Evolutionary conservation across 495 filamentous ascomycete genomes (phyloP), one percentile per base, ranked within the genome.

Genomic region (Haplographium delicatum): DNA sequence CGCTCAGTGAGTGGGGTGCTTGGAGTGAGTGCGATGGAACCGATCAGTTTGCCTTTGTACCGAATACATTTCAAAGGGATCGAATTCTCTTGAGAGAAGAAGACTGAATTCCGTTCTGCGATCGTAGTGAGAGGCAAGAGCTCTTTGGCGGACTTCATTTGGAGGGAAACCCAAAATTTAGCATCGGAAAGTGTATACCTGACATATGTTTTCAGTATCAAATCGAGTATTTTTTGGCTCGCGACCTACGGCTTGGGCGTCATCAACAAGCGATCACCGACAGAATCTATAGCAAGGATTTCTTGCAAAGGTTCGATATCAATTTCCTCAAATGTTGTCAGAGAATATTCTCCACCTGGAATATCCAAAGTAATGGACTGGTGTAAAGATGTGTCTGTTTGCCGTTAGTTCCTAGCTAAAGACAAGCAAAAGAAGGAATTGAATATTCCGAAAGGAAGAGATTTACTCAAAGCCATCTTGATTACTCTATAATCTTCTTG

Each of bases 201-300:
- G 20, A 20, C 26, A 5, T 28, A 18, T 11, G 34, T 26, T 16
- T 39, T 22, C 23, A 15, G n/a, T 4, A 5, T 2, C 20, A 39
- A 30, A 23, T 3, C n/a, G 20, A 35, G 15, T n/a, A 23, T 24
- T 7, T 34, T 5, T n/a, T 5, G 37, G 24, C 8, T 9, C 9
- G 30, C 5, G 37, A 46, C 50, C 25, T 27, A 57, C 41, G 54
- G 54, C 37, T 57, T 51, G n/a, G 54, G 54, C 8, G 48, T 40
- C 8, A 15, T 11, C 22, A 51, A 41, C 4, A 52, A 30, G n/a
- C 31, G 30, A 26, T 57, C 34, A 27, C 26, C 39, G 43, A 57
- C 48, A 10, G 42, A 16, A 9, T 42, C 41, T n/a, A 57, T 42
- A 25, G 19, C 4, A 6, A 57, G 48, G 4, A 38, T 24, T n/a